Evolutionary conservation across 2,329 filamentous ascomycete species (phyloP), one percentile per base, ranked within the genome.

Genomic region (Ophiocordyceps camponoti-floridani): DNA sequence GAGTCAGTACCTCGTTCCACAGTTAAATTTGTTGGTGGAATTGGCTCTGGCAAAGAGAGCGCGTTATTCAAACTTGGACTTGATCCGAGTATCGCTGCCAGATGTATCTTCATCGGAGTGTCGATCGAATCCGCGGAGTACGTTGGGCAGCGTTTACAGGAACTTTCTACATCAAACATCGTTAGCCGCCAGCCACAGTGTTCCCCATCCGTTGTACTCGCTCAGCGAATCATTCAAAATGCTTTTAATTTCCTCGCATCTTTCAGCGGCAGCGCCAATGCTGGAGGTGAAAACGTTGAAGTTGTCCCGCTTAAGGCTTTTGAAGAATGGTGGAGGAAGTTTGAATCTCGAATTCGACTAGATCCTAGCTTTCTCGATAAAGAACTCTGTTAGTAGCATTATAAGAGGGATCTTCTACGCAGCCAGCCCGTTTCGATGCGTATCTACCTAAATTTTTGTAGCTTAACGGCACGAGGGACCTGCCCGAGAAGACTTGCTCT

Each of bases 281-380:
- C 67, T 26, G 72, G 68, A 2, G 82, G 82, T 35, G 31, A 12
- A 12, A 35, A 35, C 0, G 75, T 82, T 41, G 89, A 96, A 59
- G 82, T 93, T 12, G 84, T 98, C 23, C 88, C 91, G n/a, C 64
- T 98, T 50, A 91, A 84, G 64, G 85, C 84, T 5, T 98, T 98
- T 60, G 82, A 93, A 64, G 86, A 94, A 47, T 98, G 93, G 91
- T 98, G 93, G 91, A 74, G 71, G 48, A 96, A 95, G 63, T 98
- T 98, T 64, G 89, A 98, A 67, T 75, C 77, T 48, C 81, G 79
- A 57, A 74, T 98, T 37, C 81, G 88, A 54, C 72, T 76, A 50
- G 91, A 98, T 64, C 89, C 91, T 0, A 75, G 77, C 7, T 98
- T 98, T 59, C 66, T 98, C 52, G 88, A 96, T n/a, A n/a, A n/a